Conservation (phyloP, 805 yeast species). For the Suhomyces canberraensis region DNA sequence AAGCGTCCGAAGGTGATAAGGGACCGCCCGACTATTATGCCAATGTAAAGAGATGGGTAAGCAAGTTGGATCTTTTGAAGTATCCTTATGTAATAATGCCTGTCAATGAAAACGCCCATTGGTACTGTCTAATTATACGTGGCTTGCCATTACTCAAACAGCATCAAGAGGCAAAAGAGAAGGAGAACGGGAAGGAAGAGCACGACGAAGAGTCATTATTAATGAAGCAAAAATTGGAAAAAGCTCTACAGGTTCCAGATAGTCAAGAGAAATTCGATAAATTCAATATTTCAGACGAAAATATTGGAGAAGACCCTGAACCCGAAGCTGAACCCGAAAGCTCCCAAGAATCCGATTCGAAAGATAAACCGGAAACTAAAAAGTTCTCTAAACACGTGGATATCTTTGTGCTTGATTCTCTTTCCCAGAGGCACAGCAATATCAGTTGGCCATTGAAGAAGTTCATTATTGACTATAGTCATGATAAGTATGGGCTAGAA, state of each 20-base stretch:
- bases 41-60: slow-evolving; percentile 76
- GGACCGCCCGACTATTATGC: slow-evolving; percentile 47
- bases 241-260: slow-evolving; percentile 7
- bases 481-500: slow-evolving; percentile 52
- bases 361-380: background rate
- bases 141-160: slow-evolving; percentile 42
- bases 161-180: slow-evolving; percentile 2
- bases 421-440: slow-evolving; percentile 55
- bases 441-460: slow-evolving; percentile 51
- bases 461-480: slow-evolving; percentile 66
- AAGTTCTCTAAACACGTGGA: slow-evolving; percentile 23
- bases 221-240: background rate
- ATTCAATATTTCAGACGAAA: slow-evolving; percentile 2
- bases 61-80: slow-evolving; percentile 55
- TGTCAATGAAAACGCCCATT: slow-evolving; percentile 75
- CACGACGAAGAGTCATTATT: slow-evolving; percentile 1
- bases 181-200: background rate
- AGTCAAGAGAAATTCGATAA: slow-evolving; percentile 5
- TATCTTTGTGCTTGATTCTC: slow-evolving; percentile 72
- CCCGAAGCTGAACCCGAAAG: background rate
- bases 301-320: slow-evolving; percentile 3
- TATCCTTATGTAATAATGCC: slow-evolving; percentile 72
- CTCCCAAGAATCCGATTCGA: background rate
- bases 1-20: slow-evolving; percentile 13
- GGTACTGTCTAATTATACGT: slow-evolving; percentile 79